These are phyloP conservation scores for Ceratonia siliqua DNA, from an alignment of 306 rosid species.

Conservation along the genomic window DNA sequence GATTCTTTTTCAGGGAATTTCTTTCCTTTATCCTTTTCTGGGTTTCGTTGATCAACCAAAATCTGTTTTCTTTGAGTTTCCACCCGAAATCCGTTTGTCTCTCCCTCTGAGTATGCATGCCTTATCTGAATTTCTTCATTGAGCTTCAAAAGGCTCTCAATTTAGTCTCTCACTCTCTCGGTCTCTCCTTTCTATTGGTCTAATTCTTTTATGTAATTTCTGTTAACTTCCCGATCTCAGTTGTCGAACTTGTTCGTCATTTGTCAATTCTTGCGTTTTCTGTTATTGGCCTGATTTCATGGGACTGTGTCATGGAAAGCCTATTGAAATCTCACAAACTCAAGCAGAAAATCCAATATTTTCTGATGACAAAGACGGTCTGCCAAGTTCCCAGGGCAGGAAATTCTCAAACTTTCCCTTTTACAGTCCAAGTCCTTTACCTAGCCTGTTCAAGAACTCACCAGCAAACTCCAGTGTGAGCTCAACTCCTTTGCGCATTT, in stretches of 20 bases:
- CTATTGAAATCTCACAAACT: conserved; percentile 43
- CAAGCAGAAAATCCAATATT: conserved; percentile 29
- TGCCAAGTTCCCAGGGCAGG: conserved; percentile 37
- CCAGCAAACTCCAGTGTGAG: conserved; percentile 69
- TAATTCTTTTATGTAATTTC: background rate
- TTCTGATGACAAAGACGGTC: conserved; percentile 28
- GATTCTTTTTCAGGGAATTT: conserved; percentile 32
- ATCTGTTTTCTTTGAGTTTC: conserved; percentile 5
- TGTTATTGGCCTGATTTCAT: conserved; percentile 45
- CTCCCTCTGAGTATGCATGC: background rate
- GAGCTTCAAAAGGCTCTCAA: conserved; percentile 19
- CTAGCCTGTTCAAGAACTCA: conserved; percentile 74
- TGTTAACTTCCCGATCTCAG: background rate
- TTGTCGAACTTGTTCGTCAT: conserved; percentile 11
- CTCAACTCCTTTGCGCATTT: conserved; percentile 70
- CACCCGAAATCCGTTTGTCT: conserved; percentile 7
- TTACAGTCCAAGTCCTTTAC: conserved; percentile 89
- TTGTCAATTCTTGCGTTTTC: conserved; percentile 2
- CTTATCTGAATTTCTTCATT: conserved; percentile 1
- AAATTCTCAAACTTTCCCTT: conserved; percentile 68
- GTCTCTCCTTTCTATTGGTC: conserved; percentile 20
- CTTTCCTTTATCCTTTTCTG: conserved; percentile 38
- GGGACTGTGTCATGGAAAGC: conserved; percentile 84
- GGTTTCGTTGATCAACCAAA: conserved; percentile 33
- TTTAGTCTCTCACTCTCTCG: background rate